Evolutionary conservation across 169 alveolate species (phyloP).

Genomic region (Cryptosporidium tyzzeri): DNA sequence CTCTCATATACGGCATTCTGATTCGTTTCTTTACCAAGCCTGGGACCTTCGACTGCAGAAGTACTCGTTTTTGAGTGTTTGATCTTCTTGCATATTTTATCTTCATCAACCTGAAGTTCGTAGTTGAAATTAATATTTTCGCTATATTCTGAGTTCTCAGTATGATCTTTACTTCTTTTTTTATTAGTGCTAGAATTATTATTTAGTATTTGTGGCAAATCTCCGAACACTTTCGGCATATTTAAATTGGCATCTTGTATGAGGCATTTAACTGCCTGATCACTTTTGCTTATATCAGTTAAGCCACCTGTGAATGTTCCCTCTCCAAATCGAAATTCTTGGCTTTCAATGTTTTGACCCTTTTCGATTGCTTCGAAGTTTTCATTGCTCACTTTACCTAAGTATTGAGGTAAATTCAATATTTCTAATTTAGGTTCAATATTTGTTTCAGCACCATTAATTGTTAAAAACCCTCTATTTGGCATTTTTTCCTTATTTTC

Average conservation of each 20-base stretch:
- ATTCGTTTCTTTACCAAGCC: not conserved
- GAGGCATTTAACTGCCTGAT: not conserved
- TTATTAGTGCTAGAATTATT: not conserved
- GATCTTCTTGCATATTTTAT: slow-evolving; percentile 19
- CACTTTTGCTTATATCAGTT: not conserved
- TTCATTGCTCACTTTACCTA: not conserved
- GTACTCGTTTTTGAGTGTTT: slow-evolving; percentile 37
- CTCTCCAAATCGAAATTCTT: slow-evolving; percentile 45
- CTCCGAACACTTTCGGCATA: slow-evolving; percentile 31
- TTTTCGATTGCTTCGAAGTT: slow-evolving; percentile 22
- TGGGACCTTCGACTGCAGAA: not conserved
- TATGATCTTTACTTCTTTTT: slow-evolving; percentile 36
- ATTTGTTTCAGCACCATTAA: not conserved
- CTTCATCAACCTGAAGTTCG: not conserved
- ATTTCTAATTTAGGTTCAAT: not conserved
- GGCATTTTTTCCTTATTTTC: not conserved
- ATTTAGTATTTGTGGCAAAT: not conserved
- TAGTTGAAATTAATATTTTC: slow-evolving; percentile 3
- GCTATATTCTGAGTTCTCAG: not conserved
- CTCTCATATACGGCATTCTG: not conserved
- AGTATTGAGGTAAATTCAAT: not conserved
- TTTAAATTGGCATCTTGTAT: slow-evolving; percentile 45
- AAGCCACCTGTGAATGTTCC: slow-evolving; percentile 4
- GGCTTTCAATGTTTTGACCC: slow-evolving; percentile 2
- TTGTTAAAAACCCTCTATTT: slow-evolving; percentile 45